Base-by-base conservation (phyloP, 108 stramenopile species). In the Stephanodiscus minutulus region DNA sequence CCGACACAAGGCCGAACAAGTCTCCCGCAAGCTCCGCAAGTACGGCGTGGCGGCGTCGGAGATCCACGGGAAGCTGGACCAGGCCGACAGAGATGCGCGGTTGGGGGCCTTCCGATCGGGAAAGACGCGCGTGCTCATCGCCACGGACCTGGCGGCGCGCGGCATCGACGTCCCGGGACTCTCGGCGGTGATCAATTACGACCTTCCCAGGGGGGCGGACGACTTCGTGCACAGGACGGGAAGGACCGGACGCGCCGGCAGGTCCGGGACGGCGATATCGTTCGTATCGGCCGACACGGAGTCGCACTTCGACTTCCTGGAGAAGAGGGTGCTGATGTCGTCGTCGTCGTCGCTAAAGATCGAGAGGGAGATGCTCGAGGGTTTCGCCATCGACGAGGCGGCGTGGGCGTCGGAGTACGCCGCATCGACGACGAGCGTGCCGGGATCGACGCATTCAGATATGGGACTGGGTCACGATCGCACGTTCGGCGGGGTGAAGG, bases 181-280 rank as follows among this genome's bases (percentile, higher is more conserved):
- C 21, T 84, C 92, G 18, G 90, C 83, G 2, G 96, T 99, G 31
- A 78, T 98, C 25, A 92, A 97, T 70, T 87, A 93, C 61, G 94
- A 97, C 61, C 83, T 97, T 15, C 97, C 98, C 21, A 74, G 85
- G n/a, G 89, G 88, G 36, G 74, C 90, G 12, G 85, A 84, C 17
- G 97, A 98, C 68, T 91, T 92, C 57, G 94, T 96, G 3, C 98
- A 99, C 79, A 90, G 98, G 13, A 86, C 91, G 17, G 98, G 98
- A 22, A 74, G 98, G 18, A 98, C 98, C 7, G 98, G 97, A 11
- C 88, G 98, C n/a, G 98, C 97, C 0, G 98, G 98, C 11, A 80
- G 87, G 41, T 76, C 68, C 35, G 98, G 98, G 15, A 75, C 70
- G 21, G 95, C 96, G 11, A 76, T 98, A 59, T 90, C 93, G 12